Evolutionary conservation across 495 filamentous ascomycete species (phyloP), one percentile per base, ranked within the genome.

Genomic region (Penicillium coffeae): DNA sequence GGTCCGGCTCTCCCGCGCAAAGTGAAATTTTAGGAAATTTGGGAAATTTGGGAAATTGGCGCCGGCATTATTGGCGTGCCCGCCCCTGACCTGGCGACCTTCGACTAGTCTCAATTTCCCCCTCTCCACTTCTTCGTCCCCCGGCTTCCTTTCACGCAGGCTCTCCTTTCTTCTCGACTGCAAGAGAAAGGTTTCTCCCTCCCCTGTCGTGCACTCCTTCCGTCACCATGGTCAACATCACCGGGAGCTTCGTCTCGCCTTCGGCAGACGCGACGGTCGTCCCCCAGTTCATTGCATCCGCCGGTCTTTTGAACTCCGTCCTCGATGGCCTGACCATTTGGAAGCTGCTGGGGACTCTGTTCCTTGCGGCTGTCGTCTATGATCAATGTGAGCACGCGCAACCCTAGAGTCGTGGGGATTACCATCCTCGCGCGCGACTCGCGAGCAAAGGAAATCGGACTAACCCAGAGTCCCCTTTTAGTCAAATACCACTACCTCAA

Each of bases 401-500:
- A n/a, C n/a, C n/a, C n/a, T n/a, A n/a, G n/a, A n/a, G n/a, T n/a
- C n/a, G n/a, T n/a, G n/a, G n/a, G n/a, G n/a, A n/a, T n/a, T n/a
- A n/a, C n/a, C n/a, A n/a, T n/a, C n/a, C n/a, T n/a, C n/a, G n/a
- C n/a, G n/a, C n/a, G n/a, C n/a, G n/a, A n/a, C n/a, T n/a, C n/a
- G n/a, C n/a, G n/a, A n/a, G n/a, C n/a, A n/a, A n/a, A n/a, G n/a
- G n/a, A n/a, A n/a, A n/a, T n/a, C 20, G 22, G 21, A 21, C 48
- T 51, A 51, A 51, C 42, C n/a, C n/a, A n/a, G n/a, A 38, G 27
- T 27, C 52, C 52, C 58, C 42, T 42, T 38, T 53, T 57, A 96
- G 91, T 88, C 68, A 85, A 76, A 58, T 98, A 97, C 67, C 77
- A 94, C 57, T 81, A 76, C 60, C 81, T 88, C 48, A 98, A 96